These are phyloP conservation scores for Sclerotinia borealis DNA, from an alignment of 2,329 filamentous ascomycete genomes.

Conservation along the genomic window DNA sequence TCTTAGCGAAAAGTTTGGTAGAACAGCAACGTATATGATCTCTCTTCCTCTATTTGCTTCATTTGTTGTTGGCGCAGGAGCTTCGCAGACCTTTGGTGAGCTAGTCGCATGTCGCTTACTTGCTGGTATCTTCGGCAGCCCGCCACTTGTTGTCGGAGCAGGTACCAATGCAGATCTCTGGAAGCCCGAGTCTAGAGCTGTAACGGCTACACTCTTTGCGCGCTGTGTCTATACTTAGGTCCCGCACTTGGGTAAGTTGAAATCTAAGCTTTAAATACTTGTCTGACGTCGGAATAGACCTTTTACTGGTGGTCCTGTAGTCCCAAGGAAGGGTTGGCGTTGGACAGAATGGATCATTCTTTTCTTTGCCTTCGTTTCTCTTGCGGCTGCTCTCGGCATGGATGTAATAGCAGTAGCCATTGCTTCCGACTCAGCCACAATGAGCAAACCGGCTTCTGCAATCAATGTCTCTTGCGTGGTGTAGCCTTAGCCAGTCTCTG, in stretches of 20 bases:
- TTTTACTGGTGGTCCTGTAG: slow-evolving; percentile 32
- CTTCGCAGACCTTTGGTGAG: background rate
- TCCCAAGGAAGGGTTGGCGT: slow-evolving; percentile 33
- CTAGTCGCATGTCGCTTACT: slow-evolving; percentile 47
- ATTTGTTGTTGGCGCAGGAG: background rate
- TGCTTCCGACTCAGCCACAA: too few species aligned
- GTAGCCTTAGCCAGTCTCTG: too few species aligned
- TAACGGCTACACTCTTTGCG: slow-evolving; percentile 47
- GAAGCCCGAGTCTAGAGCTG: slow-evolving; percentile 47
- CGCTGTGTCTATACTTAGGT: slow-evolving; percentile 37
- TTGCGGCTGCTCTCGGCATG: background rate
- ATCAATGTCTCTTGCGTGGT: too few species aligned
- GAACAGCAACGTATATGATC: background rate
- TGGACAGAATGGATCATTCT: slow-evolving; percentile 26
- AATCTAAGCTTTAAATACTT: background rate
- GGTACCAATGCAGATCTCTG: slow-evolving; percentile 63
- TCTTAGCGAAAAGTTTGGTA: background rate
- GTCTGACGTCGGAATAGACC: slow-evolving; percentile 17
- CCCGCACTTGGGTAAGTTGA: slow-evolving; percentile 23
- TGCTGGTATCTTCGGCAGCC: slow-evolving; percentile 40
- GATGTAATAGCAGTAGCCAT: too few species aligned
- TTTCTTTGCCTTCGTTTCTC: background rate
- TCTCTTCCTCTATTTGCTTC: background rate
- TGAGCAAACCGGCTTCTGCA: too few species aligned
- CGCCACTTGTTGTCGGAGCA: slow-evolving; percentile 49